phyloP scores from a whole-genome alignment of 2,329 filamentous ascomycete species.

The Ophiostoma novo-ulmi region DNA sequence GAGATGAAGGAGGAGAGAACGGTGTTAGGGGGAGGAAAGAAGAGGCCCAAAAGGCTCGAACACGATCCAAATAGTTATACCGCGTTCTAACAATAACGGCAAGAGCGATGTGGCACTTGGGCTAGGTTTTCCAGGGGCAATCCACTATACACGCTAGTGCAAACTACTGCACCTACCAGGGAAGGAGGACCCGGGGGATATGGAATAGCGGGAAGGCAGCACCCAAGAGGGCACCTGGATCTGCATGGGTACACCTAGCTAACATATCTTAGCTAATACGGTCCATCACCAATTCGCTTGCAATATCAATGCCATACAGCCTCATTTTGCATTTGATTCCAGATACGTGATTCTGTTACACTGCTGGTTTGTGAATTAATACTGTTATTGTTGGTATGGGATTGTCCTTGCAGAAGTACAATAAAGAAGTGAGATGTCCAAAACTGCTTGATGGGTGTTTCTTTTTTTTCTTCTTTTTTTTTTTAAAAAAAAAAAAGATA shows the following conservation, averaged over 20 bases:
- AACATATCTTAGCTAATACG: too few relatives aligned
- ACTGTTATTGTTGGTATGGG: background rate
- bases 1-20: background rate
- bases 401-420: background rate
- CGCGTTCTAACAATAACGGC: background rate
- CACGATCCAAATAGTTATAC: background rate
- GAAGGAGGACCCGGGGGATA: background rate
- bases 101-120: background rate
- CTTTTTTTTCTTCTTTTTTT: background rate
- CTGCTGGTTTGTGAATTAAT: background rate
- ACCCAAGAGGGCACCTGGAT: background rate
- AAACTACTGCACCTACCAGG: background rate
- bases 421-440: background rate
- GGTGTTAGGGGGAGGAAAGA: background rate
- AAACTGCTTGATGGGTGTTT: background rate
- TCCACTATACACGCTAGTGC: background rate
- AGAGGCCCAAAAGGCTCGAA: background rate
- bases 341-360: background rate
- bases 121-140: slow-evolving; percentile 8
- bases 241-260: too few relatives aligned
- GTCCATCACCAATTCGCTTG: background rate
- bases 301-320: background rate
- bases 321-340: background rate
- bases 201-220: slow-evolving; percentile 9
- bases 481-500: background rate